These are phyloP conservation scores for Linum tenue DNA, from an alignment of 345 rosid species.

Conservation along the genomic window DNA sequence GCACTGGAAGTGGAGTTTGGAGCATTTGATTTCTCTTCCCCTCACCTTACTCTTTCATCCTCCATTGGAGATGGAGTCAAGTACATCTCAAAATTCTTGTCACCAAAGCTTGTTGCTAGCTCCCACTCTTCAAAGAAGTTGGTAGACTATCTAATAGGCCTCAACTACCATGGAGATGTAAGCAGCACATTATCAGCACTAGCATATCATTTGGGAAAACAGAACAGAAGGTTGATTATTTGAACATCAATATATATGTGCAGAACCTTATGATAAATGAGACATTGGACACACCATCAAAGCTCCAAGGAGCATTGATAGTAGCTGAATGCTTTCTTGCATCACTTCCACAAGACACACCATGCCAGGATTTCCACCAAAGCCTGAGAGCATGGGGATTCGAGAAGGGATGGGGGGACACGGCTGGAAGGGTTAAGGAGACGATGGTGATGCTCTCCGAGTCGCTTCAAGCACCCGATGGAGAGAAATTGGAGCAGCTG, in stretches of 20 bases:
- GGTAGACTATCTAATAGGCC: constrained; percentile 48
- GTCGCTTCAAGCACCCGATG: constrained; percentile 46
- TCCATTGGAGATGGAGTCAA: constrained; percentile 71
- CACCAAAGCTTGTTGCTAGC: constrained; percentile 42
- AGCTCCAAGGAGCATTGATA: constrained; percentile 55
- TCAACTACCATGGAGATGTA: constrained; percentile 81
- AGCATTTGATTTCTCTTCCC: constrained; percentile 58
- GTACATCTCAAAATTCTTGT: constrained; percentile 55
- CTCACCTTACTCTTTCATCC: constrained; percentile 57
- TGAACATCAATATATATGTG: not conserved
- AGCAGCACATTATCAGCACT: not conserved
- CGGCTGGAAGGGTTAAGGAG: constrained; percentile 35
- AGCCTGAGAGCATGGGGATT: constrained; percentile 48
- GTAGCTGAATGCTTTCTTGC: constrained; percentile 44
- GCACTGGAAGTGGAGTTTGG: constrained; percentile 82
- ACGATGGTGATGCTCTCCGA: constrained; percentile 46
- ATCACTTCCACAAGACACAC: constrained; percentile 39
- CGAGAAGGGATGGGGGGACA: constrained; percentile 64
- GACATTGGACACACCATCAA: constrained; percentile 41
- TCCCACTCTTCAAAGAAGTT: constrained; percentile 30
- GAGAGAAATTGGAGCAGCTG: constrained; percentile 41
- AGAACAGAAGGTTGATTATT: not conserved
- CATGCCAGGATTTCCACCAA: constrained; percentile 49
- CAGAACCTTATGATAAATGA: constrained; percentile 74
- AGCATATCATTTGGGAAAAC: not conserved